These are phyloP conservation scores for Vaccinium vitisidaea DNA, from an alignment of 148 eudicot species.

Conservation along the genomic window DNA sequence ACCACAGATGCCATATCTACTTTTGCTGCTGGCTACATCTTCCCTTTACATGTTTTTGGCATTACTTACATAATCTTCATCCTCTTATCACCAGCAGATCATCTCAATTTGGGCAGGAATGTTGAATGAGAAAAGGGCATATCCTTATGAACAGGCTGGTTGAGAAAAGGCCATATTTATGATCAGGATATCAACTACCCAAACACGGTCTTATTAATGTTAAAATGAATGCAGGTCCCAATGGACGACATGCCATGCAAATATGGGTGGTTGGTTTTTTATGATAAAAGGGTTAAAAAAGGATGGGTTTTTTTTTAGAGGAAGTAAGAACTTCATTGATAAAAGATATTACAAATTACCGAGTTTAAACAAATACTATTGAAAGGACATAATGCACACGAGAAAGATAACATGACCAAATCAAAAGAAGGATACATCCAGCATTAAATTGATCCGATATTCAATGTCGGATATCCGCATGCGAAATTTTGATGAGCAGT, in stretches of 20 bases:
- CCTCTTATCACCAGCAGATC: neutral
- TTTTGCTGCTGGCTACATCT: conserved; percentile 15
- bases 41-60: neutral
- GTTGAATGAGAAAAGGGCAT: conserved; percentile 2
- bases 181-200: conserved; percentile 20
- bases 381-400: no score
- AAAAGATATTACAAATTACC: no score
- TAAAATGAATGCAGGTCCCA: conserved; percentile 15
- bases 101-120: conserved; percentile 7
- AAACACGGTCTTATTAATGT: conserved; percentile 9
- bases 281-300: no score
- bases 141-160: conserved; percentile 15
- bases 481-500: no score
- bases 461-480: no score
- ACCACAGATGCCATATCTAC: conserved; percentile 3
- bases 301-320: no score
- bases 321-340: no score
- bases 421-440: no score
- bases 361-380: no score
- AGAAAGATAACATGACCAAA: no score
- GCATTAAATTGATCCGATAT: no score
- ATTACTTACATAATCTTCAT: neutral
- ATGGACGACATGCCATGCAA: neutral
- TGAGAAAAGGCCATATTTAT: neutral
- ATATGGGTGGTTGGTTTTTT: no score